These are phyloP conservation scores for Neoboletus magnificus DNA, from an alignment of 768 basidiomycete species.

Conservation along the genomic window DNA sequence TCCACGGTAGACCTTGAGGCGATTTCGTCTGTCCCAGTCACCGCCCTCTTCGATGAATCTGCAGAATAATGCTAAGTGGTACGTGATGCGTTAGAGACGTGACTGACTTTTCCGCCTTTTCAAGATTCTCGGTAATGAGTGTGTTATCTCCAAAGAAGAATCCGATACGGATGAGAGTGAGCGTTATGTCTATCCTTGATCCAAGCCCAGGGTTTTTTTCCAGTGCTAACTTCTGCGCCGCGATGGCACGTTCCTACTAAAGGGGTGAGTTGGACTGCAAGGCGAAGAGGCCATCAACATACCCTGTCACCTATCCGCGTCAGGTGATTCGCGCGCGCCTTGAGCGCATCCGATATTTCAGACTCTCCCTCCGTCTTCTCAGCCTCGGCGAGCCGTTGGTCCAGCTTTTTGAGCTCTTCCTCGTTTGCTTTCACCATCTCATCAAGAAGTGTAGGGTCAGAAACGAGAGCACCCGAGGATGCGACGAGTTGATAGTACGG, in stretches of 20 bases:
- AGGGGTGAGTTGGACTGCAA: not conserved
- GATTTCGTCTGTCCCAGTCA: constrained; percentile 96
- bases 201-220: constrained; percentile 93
- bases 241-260: constrained; percentile 70
- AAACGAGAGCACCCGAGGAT: constrained; percentile 41
- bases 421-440: constrained; percentile 54
- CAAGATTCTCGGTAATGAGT: constrained; percentile 67
- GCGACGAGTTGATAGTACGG: constrained; percentile 71
- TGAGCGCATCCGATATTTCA: constrained; percentile 86
- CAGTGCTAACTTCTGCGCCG: constrained; percentile 78
- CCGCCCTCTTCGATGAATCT: constrained; percentile 93
- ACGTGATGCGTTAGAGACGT: not conserved
- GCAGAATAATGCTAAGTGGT: not conserved
- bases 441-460: constrained; percentile 36
- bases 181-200: constrained; percentile 87
- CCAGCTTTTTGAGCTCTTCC: constrained; percentile 68
- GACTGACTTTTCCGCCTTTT: constrained; percentile 77
- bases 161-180: constrained; percentile 85
- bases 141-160: constrained; percentile 83
- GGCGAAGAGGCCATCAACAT: not conserved
- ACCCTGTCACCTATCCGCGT: constrained; percentile 86
- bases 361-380: constrained; percentile 90
- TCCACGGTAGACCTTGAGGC: constrained; percentile 93
- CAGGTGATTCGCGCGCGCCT: constrained; percentile 79
- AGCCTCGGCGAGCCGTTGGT: constrained; percentile 78